Evolutionary conservation across 2,329 filamentous ascomycete genomes (phyloP).

Genomic region (Helminthosporium solani): DNA sequence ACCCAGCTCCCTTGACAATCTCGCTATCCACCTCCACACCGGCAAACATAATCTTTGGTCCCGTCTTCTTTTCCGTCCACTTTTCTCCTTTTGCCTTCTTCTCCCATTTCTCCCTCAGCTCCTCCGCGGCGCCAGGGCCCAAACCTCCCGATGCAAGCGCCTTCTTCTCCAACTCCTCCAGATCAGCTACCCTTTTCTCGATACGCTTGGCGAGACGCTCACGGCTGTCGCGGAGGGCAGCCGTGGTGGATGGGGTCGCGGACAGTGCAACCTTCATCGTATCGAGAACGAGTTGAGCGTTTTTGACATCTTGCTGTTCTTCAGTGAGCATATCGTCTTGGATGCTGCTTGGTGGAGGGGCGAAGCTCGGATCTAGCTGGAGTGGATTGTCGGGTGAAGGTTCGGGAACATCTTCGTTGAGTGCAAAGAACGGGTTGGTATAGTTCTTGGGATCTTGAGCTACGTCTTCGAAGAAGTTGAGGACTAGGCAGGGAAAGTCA

Average conservation of each 20-base stretch:
- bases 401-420: constrained; percentile 9
- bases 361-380: constrained; percentile 10
- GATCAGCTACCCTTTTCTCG: constrained; percentile 11
- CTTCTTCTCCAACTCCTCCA: constrained; percentile 20
- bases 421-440: constrained; percentile 29
- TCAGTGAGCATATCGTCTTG: constrained; percentile 18
- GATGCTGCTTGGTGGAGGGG: constrained; percentile 3
- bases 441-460: constrained; percentile 46
- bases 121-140: constrained; percentile 14
- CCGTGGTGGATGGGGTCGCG: constrained; percentile 17
- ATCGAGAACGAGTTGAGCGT: constrained; percentile 13
- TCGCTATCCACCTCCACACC: constrained; percentile 34
- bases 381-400: constrained; percentile 18
- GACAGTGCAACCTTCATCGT: constrained; percentile 22
- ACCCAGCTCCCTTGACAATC: constrained; percentile 19
- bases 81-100: constrained; percentile 20
- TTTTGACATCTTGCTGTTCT: constrained; percentile 14
- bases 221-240: constrained; percentile 19
- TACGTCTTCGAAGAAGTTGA: constrained; percentile 63
- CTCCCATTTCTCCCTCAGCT: constrained; percentile 21
- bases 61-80: constrained; percentile 23
- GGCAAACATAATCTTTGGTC: constrained; percentile 28
- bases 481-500: constrained; percentile 39
- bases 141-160: constrained; percentile 16
- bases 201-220: constrained; percentile 22